Evolutionary conservation across 805 yeast species (phyloP).

Genomic region (Candida arabinofermentans): DNA sequence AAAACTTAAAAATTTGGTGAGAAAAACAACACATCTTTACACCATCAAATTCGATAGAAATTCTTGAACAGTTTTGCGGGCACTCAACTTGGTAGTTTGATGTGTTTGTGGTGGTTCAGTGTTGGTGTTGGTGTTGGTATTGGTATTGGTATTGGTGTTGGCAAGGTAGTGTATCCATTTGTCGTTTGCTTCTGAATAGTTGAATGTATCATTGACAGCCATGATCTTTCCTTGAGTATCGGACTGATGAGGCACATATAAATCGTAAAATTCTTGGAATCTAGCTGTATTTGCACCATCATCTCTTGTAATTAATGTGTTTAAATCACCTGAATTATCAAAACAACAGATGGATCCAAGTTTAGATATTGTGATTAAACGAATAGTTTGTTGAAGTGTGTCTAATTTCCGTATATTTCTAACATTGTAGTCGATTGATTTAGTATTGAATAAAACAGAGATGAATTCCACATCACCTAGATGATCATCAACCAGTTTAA

Average conservation of each 20-base stretch:
- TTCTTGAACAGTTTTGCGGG: too few relatives aligned
- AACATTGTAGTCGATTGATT: not conserved
- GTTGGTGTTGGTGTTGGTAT: too few relatives aligned
- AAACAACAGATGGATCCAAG: not conserved
- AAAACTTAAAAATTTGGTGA: too few relatives aligned
- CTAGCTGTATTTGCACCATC: conserved; percentile 1
- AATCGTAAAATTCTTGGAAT: conserved; percentile 14
- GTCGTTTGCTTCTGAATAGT: conserved; percentile 17
- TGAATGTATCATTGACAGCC: conserved; percentile 32
- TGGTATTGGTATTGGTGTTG: conserved; percentile 9
- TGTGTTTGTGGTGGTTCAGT: not conserved
- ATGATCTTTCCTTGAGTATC: conserved; percentile 52
- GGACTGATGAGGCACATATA: conserved; percentile 42
- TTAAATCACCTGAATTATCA: not conserved
- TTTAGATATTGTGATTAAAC: not conserved
- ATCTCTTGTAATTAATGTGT: not conserved
- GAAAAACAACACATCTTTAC: too few relatives aligned
- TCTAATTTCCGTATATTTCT: not conserved
- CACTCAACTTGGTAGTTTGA: too few relatives aligned
- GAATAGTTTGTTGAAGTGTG: not conserved
- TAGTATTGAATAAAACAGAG: not conserved
- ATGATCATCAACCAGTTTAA: not conserved
- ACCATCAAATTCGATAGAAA: too few relatives aligned
- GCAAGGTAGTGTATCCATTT: conserved; percentile 4
- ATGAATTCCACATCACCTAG: not conserved